phyloP scores from a whole-genome alignment of 352 stramenopile species.

The Phytophthora europaea region DNA sequence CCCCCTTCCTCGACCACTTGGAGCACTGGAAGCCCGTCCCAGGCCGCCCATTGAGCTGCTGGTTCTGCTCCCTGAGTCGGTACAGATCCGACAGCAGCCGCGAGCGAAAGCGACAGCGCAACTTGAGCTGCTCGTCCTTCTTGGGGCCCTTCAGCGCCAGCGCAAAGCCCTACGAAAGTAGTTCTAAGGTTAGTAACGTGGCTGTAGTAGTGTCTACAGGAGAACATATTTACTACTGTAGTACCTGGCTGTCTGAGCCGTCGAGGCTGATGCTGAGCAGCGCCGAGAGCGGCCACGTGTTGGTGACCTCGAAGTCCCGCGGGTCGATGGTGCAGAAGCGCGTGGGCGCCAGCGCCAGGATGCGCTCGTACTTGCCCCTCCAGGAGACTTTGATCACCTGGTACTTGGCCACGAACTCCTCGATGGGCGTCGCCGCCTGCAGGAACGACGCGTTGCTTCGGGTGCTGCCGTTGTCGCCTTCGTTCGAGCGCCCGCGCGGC shows the following conservation, averaged over 20 bases:
- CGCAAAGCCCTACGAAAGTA: slow-evolving; percentile 55
- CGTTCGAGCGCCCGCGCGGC: neutral
- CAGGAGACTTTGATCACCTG: slow-evolving; percentile 87
- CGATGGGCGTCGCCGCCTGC: slow-evolving; percentile 54
- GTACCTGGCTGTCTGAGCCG: slow-evolving; percentile 52
- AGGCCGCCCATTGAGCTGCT: slow-evolving; percentile 38
- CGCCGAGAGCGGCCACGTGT: slow-evolving; percentile 81
- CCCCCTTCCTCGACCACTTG: slow-evolving; percentile 72
- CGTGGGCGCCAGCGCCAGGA: slow-evolving; percentile 80
- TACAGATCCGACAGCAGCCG: slow-evolving; percentile 85
- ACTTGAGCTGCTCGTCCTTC: slow-evolving; percentile 87
- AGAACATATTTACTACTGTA: too few species aligned
- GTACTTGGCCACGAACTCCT: slow-evolving; percentile 89
- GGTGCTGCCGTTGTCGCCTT: neutral
- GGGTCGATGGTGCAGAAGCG: slow-evolving; percentile 90
- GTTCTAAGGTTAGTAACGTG: neutral
- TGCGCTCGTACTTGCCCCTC: slow-evolving; percentile 90
- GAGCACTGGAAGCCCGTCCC: slow-evolving; percentile 63
- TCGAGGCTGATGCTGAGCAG: slow-evolving; percentile 74
- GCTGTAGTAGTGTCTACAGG: neutral
- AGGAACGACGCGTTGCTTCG: slow-evolving; percentile 22
- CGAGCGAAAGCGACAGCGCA: slow-evolving; percentile 82
- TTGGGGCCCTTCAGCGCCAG: slow-evolving; percentile 76
- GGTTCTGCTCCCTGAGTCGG: slow-evolving; percentile 68
- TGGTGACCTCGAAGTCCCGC: slow-evolving; percentile 90